Conservation (phyloP, 2,329 filamentous ascomycete species). For the Ascochyta lentis region DNA sequence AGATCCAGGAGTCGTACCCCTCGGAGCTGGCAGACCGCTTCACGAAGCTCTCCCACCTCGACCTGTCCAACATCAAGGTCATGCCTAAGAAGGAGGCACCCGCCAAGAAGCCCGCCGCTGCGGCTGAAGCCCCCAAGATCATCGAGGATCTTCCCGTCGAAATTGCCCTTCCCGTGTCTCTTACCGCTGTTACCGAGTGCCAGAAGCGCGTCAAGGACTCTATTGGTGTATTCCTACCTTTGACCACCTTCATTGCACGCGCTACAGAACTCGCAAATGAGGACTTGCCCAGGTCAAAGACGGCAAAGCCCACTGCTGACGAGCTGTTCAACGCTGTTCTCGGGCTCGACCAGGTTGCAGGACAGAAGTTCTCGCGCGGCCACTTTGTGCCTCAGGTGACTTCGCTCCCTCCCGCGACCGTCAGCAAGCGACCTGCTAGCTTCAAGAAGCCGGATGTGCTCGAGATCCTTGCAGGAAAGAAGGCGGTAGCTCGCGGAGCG, state of each 20-base stretch:
- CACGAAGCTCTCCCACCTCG: constrained; percentile 79
- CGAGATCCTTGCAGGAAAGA: constrained; percentile 69
- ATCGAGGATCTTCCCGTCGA: constrained; percentile 60
- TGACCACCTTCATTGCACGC: constrained; percentile 85
- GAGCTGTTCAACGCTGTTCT: constrained; percentile 91
- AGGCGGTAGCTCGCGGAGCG: constrained; percentile 34
- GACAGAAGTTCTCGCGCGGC: constrained; percentile 60
- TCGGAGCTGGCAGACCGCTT: constrained; percentile 73
- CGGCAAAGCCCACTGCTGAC: constrained; percentile 71
- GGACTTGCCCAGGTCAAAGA: constrained; percentile 73
- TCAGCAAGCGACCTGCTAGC: constrained; percentile 46
- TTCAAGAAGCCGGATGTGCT: constrained; percentile 75
- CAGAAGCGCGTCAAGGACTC: constrained; percentile 81
- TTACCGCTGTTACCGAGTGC: constrained; percentile 77
- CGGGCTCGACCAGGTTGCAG: constrained; percentile 65
- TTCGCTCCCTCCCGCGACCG: constrained; percentile 44
- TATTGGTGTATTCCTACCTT: constrained; percentile 79
- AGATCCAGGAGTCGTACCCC: constrained; percentile 75
- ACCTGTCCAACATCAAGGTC: constrained; percentile 94
- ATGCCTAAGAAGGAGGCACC: constrained; percentile 57
- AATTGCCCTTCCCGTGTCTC: constrained; percentile 77
- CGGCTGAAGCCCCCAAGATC: constrained; percentile 44
- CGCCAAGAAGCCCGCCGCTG: constrained; percentile 54
- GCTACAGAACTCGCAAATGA: constrained; percentile 89
- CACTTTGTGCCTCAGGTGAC: constrained; percentile 76